Evolutionary conservation across 106 monocot species (phyloP), one percentile per base, ranked within the genome.

Genomic region (Posidonia australis): DNA sequence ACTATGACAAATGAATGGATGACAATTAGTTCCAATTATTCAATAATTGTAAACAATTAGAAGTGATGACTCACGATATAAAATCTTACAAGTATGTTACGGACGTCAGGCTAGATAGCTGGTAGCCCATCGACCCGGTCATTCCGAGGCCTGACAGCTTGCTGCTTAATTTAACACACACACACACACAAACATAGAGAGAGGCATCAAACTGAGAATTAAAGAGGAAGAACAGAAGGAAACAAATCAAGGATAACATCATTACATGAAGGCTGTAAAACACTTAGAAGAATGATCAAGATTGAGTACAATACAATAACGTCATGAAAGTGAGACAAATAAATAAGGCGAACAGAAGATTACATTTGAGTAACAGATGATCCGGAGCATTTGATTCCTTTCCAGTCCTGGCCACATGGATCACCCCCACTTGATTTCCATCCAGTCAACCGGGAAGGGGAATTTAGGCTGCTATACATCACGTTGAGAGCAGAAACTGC

Each of bases 401-500:
- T 74, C 94, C 90, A 94, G 13, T 17, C 23, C 10, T 82, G 53
- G 2, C 78, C 84, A 47, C 94, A 94, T 11, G 94, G 94, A 30
- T 94, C 86, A 21, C 94, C 94, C 18, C 94, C 90, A 42, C 46
- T 82, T 16, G 78, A 63, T 21, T 58, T 75, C 94, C 94, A 94
- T 27, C 82, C 83, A 22, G 74, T 73, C 66, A 94, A 54, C 69
- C 84, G 72, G 20, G 80, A 65, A 24, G 89, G 82, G 6, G 75
- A 75, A 68, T 81, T 94, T 36, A 94, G 63, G 67, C 89, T 90
- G 27, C 20, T 70, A 44, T 76, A 94, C 76, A 94, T 80, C 28
- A 90, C 86, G 68, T 89, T 89, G 9, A 94, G 81, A 46, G 94
- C 89, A 60, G 89, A 84, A 51, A 94, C 94, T 94, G 78, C 67